These are phyloP conservation scores for Platismatia glauca DNA, from an alignment of 495 filamentous ascomycete species.

Conservation along the genomic window DNA sequence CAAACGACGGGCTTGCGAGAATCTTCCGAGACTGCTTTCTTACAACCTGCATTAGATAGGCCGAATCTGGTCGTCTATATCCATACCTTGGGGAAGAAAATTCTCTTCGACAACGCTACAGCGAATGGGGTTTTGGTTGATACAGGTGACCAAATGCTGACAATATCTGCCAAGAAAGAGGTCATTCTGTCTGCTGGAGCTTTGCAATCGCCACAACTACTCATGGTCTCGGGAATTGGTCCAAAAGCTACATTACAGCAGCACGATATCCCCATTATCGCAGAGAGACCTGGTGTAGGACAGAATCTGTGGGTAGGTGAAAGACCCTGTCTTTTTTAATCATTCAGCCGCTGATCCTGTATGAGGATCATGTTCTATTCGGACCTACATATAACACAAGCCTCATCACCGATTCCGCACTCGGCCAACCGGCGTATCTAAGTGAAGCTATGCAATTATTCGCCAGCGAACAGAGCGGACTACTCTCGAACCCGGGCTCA, in stretches of 20 bases:
- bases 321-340: background rate
- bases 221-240: conserved; percentile 59
- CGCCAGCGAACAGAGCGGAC: no score
- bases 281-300: conserved; percentile 42
- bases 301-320: conserved; percentile 34
- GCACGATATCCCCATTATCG: conserved; percentile 29
- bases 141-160: conserved; percentile 22
- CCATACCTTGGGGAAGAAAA: conserved; percentile 16
- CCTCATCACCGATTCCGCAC: conserved; percentile 15
- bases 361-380: conserved; percentile 19
- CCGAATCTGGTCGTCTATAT: conserved; percentile 13
- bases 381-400: conserved; percentile 20
- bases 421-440: conserved; percentile 1
- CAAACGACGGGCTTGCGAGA: conserved; percentile 5
- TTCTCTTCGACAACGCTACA: conserved; percentile 11
- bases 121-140: conserved; percentile 13
- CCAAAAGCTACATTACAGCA: conserved; percentile 28
- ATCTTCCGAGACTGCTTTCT: conserved; percentile 26
- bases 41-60: conserved; percentile 4
- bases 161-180: conserved; percentile 41
- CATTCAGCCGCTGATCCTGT: background rate
- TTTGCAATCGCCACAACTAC: conserved; percentile 44
- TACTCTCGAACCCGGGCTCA: no score
- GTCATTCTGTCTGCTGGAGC: conserved; percentile 53
- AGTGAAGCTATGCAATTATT: no score